phyloP scores from a whole-genome alignment of 495 filamentous ascomycete species.

The Talaromyces trachyspermus region DNA sequence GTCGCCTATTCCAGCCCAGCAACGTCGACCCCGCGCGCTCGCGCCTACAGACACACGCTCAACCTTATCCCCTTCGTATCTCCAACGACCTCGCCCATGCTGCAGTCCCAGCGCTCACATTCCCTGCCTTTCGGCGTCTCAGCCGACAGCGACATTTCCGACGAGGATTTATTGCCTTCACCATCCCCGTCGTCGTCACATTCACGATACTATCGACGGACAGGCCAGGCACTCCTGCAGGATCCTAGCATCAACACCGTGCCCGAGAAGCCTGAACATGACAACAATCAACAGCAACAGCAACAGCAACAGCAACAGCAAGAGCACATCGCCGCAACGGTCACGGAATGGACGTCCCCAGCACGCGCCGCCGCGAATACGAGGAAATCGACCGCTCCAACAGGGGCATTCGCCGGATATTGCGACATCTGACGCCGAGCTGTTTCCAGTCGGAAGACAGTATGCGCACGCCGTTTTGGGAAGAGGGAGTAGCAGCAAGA shows the following conservation, averaged over 20 bases:
- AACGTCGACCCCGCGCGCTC: background rate
- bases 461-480: conserved; percentile 31
- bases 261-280: background rate
- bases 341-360: conserved; percentile 44
- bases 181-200: too few species aligned
- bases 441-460: conserved; percentile 32
- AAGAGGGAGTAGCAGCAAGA: conserved; percentile 26
- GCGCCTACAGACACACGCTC: background rate
- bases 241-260: too few species aligned
- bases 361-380: conserved; percentile 41
- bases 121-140: background rate
- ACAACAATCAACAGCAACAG: background rate
- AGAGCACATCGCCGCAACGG: conserved; percentile 31
- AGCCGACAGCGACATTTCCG: conserved; percentile 4
- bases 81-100: background rate
- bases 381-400: conserved; percentile 44
- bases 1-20: conserved; percentile 32
- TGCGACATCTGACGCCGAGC: conserved; percentile 35
- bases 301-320: conserved; percentile 13
- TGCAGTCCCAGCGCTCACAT: conserved; percentile 4
- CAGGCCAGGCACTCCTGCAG: too few species aligned
- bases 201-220: too few species aligned
- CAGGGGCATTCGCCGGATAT: conserved; percentile 37
- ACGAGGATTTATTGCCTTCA: conserved; percentile 3
- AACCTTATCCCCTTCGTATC: background rate